These are phyloP conservation scores for Tubosaeta sp. DNA, from an alignment of 768 basidiomycete species.

Conservation along the genomic window DNA sequence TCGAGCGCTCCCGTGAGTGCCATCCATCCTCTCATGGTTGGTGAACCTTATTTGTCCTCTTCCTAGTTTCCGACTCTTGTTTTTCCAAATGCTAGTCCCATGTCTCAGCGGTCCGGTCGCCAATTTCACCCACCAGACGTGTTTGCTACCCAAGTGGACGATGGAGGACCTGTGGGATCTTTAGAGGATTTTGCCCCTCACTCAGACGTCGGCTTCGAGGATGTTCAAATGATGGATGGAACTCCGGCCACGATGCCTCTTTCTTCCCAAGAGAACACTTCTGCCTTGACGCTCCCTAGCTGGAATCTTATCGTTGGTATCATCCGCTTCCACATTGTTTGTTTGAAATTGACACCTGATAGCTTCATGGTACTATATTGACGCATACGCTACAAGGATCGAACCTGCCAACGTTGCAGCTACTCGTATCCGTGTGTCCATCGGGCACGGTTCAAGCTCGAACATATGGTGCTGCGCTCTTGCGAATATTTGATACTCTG, in stretches of 20 bases:
- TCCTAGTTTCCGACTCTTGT: slow-evolving; percentile 9
- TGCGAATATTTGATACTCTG: slow-evolving; percentile 32
- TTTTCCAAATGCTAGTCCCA: slow-evolving; percentile 26
- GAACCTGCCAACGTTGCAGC: slow-evolving; percentile 46
- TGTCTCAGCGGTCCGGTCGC: slow-evolving; percentile 5
- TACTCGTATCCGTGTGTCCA: slow-evolving; percentile 40
- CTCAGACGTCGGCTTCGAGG: slow-evolving; percentile 25
- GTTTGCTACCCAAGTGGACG: slow-evolving; percentile 13
- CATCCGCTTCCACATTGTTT: neutral
- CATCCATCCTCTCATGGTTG: neutral
- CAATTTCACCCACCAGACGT: slow-evolving; percentile 19
- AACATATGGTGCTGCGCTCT: slow-evolving; percentile 41
- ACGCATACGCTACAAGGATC: slow-evolving; percentile 45
- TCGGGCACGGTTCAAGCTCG: slow-evolving; percentile 23
- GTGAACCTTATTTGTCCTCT: neutral
- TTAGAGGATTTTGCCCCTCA: slow-evolving; percentile 12
- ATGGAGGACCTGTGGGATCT: slow-evolving; percentile 3
- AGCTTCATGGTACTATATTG: slow-evolving; percentile 62
- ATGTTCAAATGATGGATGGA: slow-evolving; percentile 34
- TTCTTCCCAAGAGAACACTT: slow-evolving; percentile 28
- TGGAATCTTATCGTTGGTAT: slow-evolving; percentile 53
- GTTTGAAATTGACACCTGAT: slow-evolving; percentile 1
- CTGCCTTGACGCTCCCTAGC: slow-evolving; percentile 40
- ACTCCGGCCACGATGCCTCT: slow-evolving; percentile 3
- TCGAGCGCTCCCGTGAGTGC: slow-evolving; percentile 7